phyloP scores from a whole-genome alignment of 2,329 filamentous ascomycete genomes.

The Claviceps sorghi region DNA sequence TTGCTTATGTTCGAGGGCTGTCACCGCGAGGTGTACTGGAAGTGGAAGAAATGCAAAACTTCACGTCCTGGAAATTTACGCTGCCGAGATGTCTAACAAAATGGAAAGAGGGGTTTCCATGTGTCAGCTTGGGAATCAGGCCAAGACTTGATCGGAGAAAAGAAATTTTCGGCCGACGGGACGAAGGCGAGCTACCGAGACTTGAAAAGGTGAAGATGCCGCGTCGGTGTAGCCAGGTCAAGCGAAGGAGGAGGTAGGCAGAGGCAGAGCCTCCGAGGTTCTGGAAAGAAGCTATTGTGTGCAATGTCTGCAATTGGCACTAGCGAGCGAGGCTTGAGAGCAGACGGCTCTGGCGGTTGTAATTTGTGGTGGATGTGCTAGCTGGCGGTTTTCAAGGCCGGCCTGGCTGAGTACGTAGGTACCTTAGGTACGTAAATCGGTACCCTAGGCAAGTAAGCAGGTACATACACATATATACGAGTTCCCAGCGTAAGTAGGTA shows the following conservation, averaged over 20 bases:
- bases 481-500: no score
- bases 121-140: not conserved
- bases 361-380: not conserved
- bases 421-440: not conserved
- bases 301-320: not conserved
- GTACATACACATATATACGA: no score
- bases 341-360: not conserved
- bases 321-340: not conserved
- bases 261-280: not conserved
- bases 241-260: not conserved
- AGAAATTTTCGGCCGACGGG: not conserved
- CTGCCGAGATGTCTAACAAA: not conserved
- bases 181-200: not conserved
- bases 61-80: no score
- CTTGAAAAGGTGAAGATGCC: not conserved
- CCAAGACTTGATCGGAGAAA: not conserved
- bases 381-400: not conserved
- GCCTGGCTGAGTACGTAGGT: not conserved
- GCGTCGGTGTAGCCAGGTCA: not conserved
- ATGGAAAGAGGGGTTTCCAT: not conserved
- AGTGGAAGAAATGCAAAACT: not conserved
- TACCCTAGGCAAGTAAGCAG: no score
- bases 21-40: not conserved
- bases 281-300: not conserved
- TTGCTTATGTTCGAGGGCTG: not conserved